Base-by-base conservation (phyloP, 306 rosid species). In the Trifolium dubium region DNA sequence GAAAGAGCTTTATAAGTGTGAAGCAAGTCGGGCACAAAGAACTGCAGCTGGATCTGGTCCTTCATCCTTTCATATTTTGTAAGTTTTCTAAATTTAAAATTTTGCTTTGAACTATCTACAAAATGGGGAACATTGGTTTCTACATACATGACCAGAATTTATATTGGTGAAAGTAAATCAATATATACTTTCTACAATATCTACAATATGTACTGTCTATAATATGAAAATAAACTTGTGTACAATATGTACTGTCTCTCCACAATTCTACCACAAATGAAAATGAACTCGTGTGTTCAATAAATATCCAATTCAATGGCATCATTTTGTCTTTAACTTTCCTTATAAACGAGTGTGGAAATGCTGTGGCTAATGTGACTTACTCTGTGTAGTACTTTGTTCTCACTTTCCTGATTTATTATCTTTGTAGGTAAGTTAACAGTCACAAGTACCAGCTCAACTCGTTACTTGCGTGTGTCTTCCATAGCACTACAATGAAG, bases 21-120 rank as follows among this genome's bases (percentile, higher is more conserved):
- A 95, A 83, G 85, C 97, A 17, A 92, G 83, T 46, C 87, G 83
- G 63, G 98, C 98, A 37, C 99, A 90, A 75, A 95, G 81, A 89
- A 83, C 76, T 28, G 98, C 92, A 82, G 98, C 96, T 23, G 70
- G 81, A 77, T 78, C 93, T 67, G 92, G 92, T 64, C 92, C 93
- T 60, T 79, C 99, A 62, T 84, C 99, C 60, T 82, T 86, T 59
- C 99, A 76, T 83, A 89, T 90, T 49, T 31, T 87, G 95, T 95
- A 76, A 85, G 88, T 81, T 46, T 51, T 70, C 54, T 34, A 61
- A 56, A 64, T 59, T 10, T 55, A 28, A 2, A 60, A 37, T 44
- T 66, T 55, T 29, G 15, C 30, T 51, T 44, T 18, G 31, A 10
- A 43, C 37, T 73, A 30, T 56, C 43, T 53, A 39, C 59, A n/a